Evolutionary conservation across 2,329 filamentous ascomycete genomes (phyloP).

Genomic region (Xylaria sp.): DNA sequence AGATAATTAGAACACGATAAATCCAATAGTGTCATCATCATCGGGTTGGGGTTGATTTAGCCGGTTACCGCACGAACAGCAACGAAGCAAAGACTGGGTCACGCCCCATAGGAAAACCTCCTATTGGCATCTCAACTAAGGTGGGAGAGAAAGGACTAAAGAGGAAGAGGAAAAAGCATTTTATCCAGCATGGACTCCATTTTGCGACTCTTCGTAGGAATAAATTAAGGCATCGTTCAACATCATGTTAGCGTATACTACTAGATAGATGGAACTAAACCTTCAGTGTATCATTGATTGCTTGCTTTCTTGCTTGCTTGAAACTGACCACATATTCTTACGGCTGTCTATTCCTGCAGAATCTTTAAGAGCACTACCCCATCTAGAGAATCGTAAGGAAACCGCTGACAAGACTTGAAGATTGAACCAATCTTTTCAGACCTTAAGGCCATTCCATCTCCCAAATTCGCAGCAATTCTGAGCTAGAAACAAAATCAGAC

Average conservation of each 20-base stretch:
- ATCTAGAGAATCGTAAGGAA: background rate
- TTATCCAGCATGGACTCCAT: background rate
- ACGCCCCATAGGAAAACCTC: background rate
- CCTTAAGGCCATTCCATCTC: background rate
- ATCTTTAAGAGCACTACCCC: background rate
- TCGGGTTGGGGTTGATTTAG: conserved; percentile 6
- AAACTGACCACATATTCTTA: background rate
- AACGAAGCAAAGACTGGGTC: background rate
- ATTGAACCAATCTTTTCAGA: background rate
- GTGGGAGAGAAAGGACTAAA: no score
- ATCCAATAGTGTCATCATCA: no score
- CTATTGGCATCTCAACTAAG: background rate
- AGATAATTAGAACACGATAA: no score
- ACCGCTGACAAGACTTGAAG: background rate
- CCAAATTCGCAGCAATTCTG: background rate
- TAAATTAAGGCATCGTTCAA: no score
- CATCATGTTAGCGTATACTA: no score
- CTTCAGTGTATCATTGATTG: background rate
- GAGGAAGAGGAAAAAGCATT: background rate
- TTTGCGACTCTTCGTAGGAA: background rate
- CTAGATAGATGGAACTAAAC: no score
- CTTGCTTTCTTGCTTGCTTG: background rate
- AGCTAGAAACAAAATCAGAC: background rate
- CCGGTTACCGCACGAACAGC: background rate
- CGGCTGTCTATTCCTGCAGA: background rate